phyloP scores from a whole-genome alignment of 495 filamentous ascomycete species.

The Hypoxylon crocopeplum region DNA sequence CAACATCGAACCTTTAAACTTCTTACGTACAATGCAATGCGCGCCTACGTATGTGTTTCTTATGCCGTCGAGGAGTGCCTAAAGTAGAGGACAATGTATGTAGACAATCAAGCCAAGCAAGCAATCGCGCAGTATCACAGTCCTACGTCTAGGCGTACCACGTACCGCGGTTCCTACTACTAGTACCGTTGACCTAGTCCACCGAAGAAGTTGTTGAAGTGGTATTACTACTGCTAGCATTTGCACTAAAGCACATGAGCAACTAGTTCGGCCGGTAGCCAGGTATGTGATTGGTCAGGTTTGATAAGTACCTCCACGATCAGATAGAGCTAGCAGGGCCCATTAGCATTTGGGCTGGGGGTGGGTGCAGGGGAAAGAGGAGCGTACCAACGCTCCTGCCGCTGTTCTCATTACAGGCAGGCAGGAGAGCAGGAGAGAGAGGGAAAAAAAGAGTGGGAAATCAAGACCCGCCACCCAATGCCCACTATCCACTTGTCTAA shows the following conservation, averaged over 20 bases:
- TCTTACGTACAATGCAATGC: too few species aligned
- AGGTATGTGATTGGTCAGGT: slow-evolving; percentile 33
- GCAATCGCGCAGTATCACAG: slow-evolving; percentile 6
- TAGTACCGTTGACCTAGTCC: too few species aligned
- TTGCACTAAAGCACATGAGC: slow-evolving; percentile 33
- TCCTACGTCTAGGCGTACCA: neutral
- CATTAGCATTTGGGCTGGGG: slow-evolving; percentile 15
- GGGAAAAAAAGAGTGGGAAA: slow-evolving; percentile 31
- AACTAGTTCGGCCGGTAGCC: slow-evolving; percentile 17
- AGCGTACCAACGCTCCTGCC: slow-evolving; percentile 22
- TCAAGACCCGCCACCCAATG: slow-evolving; percentile 27
- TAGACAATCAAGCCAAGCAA: slow-evolving; percentile 16
- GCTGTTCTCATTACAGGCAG: slow-evolving; percentile 13
- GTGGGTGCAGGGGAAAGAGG: slow-evolving; percentile 17
- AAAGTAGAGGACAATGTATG: neutral
- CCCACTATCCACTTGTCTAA: slow-evolving; percentile 15
- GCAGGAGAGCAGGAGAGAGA: too few species aligned
- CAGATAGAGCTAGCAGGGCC: slow-evolving; percentile 37
- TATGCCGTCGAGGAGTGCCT: neutral
- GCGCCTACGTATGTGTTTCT: neutral
- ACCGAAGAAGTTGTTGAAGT: slow-evolving; percentile 22
- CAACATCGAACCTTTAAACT: neutral
- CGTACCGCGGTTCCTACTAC: neutral
- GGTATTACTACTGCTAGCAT: slow-evolving; percentile 33
- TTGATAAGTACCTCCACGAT: slow-evolving; percentile 30